Evolutionary conservation across 345 rosid genomes (phyloP).

Genomic region (Arabidopsis suecica): DNA sequence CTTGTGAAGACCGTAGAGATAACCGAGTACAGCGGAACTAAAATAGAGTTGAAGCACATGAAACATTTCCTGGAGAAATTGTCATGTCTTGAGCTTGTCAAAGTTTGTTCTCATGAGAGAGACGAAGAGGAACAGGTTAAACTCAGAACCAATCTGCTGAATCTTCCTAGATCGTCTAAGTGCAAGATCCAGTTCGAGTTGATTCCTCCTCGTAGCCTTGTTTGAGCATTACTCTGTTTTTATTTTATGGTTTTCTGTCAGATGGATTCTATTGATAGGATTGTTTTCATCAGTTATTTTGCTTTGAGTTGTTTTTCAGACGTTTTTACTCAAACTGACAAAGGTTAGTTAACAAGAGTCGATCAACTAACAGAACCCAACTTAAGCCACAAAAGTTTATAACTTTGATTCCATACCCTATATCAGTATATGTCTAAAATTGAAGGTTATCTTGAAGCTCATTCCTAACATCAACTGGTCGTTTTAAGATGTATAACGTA

Average conservation of each 20-base stretch:
- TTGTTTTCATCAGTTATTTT: background rate
- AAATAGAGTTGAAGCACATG: background rate
- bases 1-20: constrained; percentile 5
- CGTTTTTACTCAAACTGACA: background rate
- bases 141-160: background rate
- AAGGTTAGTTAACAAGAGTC: too few species aligned
- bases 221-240: background rate
- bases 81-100: constrained; percentile 11
- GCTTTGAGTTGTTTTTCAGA: background rate
- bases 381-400: background rate
- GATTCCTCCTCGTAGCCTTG: background rate
- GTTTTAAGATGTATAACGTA: too few species aligned
- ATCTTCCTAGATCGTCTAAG: background rate
- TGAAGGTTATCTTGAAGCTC: background rate
- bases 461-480: too few species aligned
- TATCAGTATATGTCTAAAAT: background rate
- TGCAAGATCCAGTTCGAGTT: constrained; percentile 4
- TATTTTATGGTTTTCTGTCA: background rate
- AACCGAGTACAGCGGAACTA: background rate
- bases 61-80: background rate
- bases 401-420: background rate
- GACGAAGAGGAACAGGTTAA: background rate
- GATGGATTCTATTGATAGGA: background rate
- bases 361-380: background rate
- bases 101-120: background rate